Evolutionary conservation across 1,284 basidiomycete genomes (phyloP), one percentile per base, ranked within the genome.

Genomic region (Moniliella sp.): DNA sequence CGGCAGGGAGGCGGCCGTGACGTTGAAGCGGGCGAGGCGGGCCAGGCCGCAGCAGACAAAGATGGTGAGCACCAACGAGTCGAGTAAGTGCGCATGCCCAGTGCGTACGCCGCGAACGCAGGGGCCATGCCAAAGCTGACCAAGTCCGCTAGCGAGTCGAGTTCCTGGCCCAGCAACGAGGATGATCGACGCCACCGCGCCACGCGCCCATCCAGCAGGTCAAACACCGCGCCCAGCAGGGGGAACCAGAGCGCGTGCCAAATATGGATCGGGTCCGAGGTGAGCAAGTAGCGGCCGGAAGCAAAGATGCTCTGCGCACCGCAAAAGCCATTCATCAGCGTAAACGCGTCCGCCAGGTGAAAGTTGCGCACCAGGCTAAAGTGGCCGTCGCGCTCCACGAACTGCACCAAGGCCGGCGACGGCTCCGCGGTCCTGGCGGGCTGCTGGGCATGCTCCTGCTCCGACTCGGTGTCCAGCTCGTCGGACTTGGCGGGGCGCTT

Each of bases 261-360:
- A 9, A 46, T 45, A 30, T 55, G 49, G 39, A 71, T 69, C 3
- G 56, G 55, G 61, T 97, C 81, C 44, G 76, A 73, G 16, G 78
- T 78, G 33, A 80, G 53, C 43, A 88, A 69, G 64, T 88, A 88
- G 38, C 76, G 75, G 25, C 78, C 82, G 4, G 81, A 86, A 21
- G 78, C 84, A 61, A 88, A 88, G 45, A 99, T 70, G 25, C 86
- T 93, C 50, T 93, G 77, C 10, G 81, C 81, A 37, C 91, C 91
- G 64, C 91, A 99, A 61, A 97, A 80, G 25, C 91, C 91, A 60
- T 99, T 99, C 76, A 91, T 88, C 45, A 99, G 82, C n/a, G 88
- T 99, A n/a, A 99, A 83, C 28, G 91, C 71, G 65, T 99, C 88
- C 48, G 88, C 88, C 19, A 97, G 73, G 37, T 86, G 82, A 61